Percentiles rank a stretch among this genome's conserved stretches.
Evolutionary conservation across 805 yeast species (phyloP).

Genomic region (Candida quercuum): DNA sequence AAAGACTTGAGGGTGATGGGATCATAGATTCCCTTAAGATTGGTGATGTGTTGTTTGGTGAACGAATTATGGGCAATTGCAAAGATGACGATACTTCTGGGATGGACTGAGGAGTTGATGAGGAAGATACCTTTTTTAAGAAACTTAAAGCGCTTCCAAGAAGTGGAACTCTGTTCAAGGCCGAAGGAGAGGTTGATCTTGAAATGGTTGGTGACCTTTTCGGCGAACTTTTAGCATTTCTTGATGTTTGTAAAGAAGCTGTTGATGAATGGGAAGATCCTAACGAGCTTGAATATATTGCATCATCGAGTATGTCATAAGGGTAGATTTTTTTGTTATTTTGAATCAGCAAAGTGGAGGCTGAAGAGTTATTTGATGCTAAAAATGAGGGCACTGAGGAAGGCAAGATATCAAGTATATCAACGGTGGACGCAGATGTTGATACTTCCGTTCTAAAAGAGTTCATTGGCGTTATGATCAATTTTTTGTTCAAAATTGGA

Average conservation of each 20-base stretch:
- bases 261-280: no score
- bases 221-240: background rate
- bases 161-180: constrained; percentile 18
- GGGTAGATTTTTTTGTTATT: constrained; percentile 42
- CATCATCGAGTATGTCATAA: constrained; percentile 63
- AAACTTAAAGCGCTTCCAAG: constrained; percentile 20
- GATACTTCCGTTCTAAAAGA: constrained; percentile 3
- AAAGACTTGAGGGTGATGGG: background rate
- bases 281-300: constrained; percentile 41
- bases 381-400: constrained; percentile 2
- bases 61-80: no score
- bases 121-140: constrained; percentile 15
- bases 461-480: constrained; percentile 34
- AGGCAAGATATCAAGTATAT: background rate
- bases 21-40: background rate
- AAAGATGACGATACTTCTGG: background rate
- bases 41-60: background rate
- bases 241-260: background rate
- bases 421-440: constrained; percentile 1
- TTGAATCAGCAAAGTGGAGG: constrained; percentile 11
- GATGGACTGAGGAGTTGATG: constrained; percentile 4
- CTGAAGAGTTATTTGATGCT: constrained; percentile 6
- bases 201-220: constrained; percentile 6
- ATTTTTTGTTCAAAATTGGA: constrained; percentile 44
- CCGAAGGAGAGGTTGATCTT: constrained; percentile 12